phyloP scores from a whole-genome alignment of 768 basidiomycete species.

The Xerocomellus intermedius region DNA sequence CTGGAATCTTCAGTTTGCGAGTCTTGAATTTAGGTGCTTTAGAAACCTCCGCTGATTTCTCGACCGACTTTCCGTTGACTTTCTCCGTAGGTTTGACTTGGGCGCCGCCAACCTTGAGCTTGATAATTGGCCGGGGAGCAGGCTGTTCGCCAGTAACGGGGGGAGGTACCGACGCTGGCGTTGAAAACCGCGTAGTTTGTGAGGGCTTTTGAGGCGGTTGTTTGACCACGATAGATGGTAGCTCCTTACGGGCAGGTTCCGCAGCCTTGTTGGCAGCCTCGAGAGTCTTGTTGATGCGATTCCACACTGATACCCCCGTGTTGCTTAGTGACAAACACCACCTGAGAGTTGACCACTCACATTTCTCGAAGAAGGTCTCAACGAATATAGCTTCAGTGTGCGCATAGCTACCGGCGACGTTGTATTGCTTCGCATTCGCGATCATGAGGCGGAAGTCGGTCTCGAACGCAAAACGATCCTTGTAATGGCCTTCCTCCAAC shows the following conservation, averaged over 20 bases:
- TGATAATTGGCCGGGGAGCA: slow-evolving; percentile 57
- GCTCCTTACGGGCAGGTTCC: slow-evolving; percentile 21
- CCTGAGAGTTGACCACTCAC: slow-evolving; percentile 44
- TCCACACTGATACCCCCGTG: slow-evolving; percentile 65
- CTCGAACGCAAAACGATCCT: slow-evolving; percentile 79
- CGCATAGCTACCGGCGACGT: slow-evolving; percentile 65
- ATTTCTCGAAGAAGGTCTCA: slow-evolving; percentile 82
- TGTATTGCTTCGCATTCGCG: slow-evolving; percentile 84
- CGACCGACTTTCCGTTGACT: slow-evolving; percentile 21
- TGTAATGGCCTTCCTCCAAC: slow-evolving; percentile 82
- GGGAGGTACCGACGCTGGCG: slow-evolving; percentile 15
- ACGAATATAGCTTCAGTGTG: slow-evolving; percentile 73
- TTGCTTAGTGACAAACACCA: slow-evolving; percentile 7
- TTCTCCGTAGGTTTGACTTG: slow-evolving; percentile 37
- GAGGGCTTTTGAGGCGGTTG: slow-evolving; percentile 19
- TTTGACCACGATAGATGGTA: slow-evolving; percentile 28
- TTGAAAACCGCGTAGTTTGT: slow-evolving; percentile 10
- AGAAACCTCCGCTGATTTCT: slow-evolving; percentile 32
- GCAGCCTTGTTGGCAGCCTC: slow-evolving; percentile 57
- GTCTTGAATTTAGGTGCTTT: slow-evolving; percentile 39
- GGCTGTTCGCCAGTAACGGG: slow-evolving; percentile 28
- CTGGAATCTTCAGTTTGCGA: slow-evolving; percentile 45
- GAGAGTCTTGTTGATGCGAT: slow-evolving; percentile 79
- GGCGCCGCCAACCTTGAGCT: slow-evolving; percentile 58
- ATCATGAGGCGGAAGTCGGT: slow-evolving; percentile 88